Evolutionary conservation across 768 basidiomycete genomes (phyloP), one percentile per base, ranked within the genome.

Genomic region (Kwoniella botswanensis): DNA sequence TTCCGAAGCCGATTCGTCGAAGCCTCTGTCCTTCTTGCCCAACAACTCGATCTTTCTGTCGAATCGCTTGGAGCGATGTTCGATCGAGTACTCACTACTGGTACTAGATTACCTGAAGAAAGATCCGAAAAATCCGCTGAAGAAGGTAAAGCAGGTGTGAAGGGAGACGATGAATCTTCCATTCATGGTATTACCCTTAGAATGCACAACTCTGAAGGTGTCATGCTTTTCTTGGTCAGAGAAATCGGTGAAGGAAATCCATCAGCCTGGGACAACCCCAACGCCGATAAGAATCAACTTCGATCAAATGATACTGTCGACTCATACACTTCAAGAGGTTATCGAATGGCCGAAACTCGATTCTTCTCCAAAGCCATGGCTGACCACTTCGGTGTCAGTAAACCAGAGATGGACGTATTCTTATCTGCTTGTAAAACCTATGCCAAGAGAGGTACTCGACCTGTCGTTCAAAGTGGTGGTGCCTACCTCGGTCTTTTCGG

Each of bases 401-500:
- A 77, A 68, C 55, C 63, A 17, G 83, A 83, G 58, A 79, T 82
- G 80, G 82, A 83, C 43, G 65, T 74, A 42, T 82, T 82, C 72
- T 70, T 84, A 7, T 71, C 73, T 10, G 80, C 79, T n/a, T 82
- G 82, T 68, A 84, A 82, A 74, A 83, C 82, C 12, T 84, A 80
- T 61, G 82, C 83, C 56, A 83, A 80, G 71, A 70, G 83, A 62
- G 84, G 84, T 13, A 75, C 77, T 56, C 60, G 75, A 67, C 82
- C 82, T 7, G 82, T 84, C 59, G 84, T 83, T 4, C 84, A 84
- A 65, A 71, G 79, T 42, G 78, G 76, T 21, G 84, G 84, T 12
- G 76, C 79, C 22, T 84, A 84, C 55, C 76, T 82, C 2, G 80
- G 80, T 41, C 69, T 84, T 11, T 84, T 82, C 70, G 84, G 83